Base-by-base conservation (phyloP, 441 rosid species). In the Mallotus repandus region DNA sequence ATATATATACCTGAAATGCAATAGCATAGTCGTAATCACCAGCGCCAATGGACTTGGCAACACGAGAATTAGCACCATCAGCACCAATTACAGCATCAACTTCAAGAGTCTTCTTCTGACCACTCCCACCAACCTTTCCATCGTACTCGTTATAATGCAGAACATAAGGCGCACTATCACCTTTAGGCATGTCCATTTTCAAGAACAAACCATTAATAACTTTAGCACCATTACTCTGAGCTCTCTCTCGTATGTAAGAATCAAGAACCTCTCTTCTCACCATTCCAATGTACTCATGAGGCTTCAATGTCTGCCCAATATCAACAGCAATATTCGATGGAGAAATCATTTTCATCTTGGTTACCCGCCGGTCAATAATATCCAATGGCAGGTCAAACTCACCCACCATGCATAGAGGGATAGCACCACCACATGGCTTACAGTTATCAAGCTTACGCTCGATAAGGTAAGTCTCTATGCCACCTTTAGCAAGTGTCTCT, bases 51-150 rank as follows among this genome's bases (percentile, higher is more conserved):
- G 97, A 82, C 80, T 94, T 94, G 8, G 98, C 98, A 45, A 94
- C 98, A 48, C 92, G 84, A 16, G 98, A 94, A 75, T 94, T 94
- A 43, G 98, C 98, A 25, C 97, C 97, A 72, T 94, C 97, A 58
- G 98, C 98, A 29, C 98, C 97, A 18, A 91, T 88, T 2, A 92
- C 95, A 2, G 96, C 98, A 76, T 94, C 98, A 18, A 94, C 98
- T 80, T 92, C 97, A 82, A 92, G n/a, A 0, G 89, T 90, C 74
- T 78, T 85, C 94, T 89, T 94, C 75, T 54, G 78, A 3, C 98
- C 98, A 0, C 84, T 78, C 12, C 82, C 87, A 1, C 95, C 97
- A 5, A 72, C 81, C 53, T 67, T 79, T 3, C 97, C 97, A 62
- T 88, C 91, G 60, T 90, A 94, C 88, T 90, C 96, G 0, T 94